Conservation (phyloP, 495 filamentous ascomycete genomes). For the Parachaetomium inaequale region DNA sequence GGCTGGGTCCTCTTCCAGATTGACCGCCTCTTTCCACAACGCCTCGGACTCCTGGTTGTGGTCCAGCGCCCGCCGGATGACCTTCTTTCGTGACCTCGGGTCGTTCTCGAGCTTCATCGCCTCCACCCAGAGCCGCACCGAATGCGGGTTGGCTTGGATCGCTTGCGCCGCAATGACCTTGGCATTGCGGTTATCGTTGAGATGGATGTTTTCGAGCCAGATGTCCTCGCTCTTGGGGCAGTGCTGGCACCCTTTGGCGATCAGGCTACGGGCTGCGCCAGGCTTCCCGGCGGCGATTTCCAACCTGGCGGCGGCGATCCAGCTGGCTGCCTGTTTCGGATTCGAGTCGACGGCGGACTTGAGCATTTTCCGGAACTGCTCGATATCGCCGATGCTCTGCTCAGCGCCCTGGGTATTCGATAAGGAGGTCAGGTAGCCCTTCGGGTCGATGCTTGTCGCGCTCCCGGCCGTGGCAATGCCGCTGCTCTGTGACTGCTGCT, state of each 20-base stretch:
- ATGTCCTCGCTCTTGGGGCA: conserved; percentile 93
- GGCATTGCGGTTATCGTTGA: conserved; percentile 88
- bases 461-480: conserved; percentile 73
- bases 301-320: conserved; percentile 89
- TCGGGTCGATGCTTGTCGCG: conserved; percentile 88
- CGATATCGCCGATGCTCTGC: conserved; percentile 90
- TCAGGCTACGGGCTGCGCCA: conserved; percentile 77
- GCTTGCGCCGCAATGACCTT: conserved; percentile 95
- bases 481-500: conserved; percentile 73
- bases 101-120: conserved; percentile 91
- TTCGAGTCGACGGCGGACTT: conserved; percentile 96
- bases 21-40: conserved; percentile 97
- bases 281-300: conserved; percentile 90
- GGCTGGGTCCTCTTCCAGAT: conserved; percentile 82
- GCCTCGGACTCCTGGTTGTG: conserved; percentile 86
- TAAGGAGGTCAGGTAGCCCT: conserved; percentile 90
- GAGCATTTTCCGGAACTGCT: conserved; percentile 85
- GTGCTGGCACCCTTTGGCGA: conserved; percentile 78
- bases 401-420: conserved; percentile 73
- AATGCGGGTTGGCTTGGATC: conserved; percentile 84
- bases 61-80: conserved; percentile 82
- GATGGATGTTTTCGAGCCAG: conserved; percentile 91
- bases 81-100: conserved; percentile 76
- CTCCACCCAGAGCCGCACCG: conserved; percentile 85
- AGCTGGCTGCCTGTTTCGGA: conserved; percentile 89